Conservation (phyloP, 2,329 filamentous ascomycete species). For the Botrytis pseudocinerea region DNA sequence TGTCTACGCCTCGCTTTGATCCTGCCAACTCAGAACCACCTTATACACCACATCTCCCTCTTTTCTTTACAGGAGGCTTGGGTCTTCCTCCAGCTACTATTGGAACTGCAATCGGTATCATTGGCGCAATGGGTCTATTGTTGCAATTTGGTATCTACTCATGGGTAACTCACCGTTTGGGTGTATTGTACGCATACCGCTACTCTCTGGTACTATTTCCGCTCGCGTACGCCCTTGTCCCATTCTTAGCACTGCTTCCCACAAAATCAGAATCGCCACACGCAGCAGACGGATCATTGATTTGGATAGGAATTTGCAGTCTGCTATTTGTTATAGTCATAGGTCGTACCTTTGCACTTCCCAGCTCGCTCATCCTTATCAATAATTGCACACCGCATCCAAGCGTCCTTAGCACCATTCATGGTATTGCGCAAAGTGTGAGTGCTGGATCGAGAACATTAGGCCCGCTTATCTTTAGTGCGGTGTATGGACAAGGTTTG, state of each 20-base stretch:
- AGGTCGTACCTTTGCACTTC: constrained; percentile 3
- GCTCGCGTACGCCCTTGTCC: neutral
- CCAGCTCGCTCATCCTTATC: constrained; percentile 4
- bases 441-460: neutral
- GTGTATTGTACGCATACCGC: neutral
- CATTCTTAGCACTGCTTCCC: neutral
- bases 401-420: neutral
- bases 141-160: constrained; percentile 7
- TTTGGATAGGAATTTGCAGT: neutral
- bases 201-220: neutral
- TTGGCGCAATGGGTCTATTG: neutral
- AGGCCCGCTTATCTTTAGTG: neutral
- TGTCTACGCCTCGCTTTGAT: constrained; percentile 3
- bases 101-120: constrained; percentile 3
- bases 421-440: neutral
- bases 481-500: constrained; percentile 3
- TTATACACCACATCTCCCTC: neutral
- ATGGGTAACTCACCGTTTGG: constrained; percentile 1
- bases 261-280: neutral
- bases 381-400: constrained; percentile 3
- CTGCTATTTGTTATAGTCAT: neutral
- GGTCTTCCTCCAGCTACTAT: neutral
- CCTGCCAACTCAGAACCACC: neutral
- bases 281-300: neutral
- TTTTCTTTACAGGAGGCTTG: neutral